These are phyloP conservation scores for Plasmopara muralis DNA, from an alignment of 352 stramenopile species.

Conservation along the genomic window DNA sequence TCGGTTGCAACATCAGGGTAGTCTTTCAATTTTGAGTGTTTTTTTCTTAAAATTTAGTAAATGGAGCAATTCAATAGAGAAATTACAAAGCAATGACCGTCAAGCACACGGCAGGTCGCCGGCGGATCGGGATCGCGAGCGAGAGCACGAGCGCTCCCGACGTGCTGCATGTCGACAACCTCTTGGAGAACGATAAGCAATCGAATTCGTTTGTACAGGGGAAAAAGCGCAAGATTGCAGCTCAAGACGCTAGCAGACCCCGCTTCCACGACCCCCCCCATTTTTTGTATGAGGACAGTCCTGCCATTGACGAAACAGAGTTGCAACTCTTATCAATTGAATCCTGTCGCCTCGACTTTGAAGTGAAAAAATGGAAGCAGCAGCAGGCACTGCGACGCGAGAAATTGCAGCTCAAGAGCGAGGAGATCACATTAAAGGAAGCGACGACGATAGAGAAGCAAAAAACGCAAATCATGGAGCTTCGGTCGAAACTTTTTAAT, in stretches of 20 bases:
- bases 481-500: slow-evolving; percentile 13
- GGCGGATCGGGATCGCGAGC: slow-evolving; percentile 1
- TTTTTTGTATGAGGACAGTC: background rate
- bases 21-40: background rate
- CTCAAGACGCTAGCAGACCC: slow-evolving; percentile 1
- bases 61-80: background rate
- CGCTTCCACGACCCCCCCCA: background rate
- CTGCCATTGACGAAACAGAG: slow-evolving; percentile 4
- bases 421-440: slow-evolving; percentile 25
- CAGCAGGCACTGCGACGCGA: slow-evolving; percentile 15
- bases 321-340: slow-evolving; percentile 19
- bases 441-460: slow-evolving; percentile 15
- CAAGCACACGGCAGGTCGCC: slow-evolving; percentile 5
- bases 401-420: slow-evolving; percentile 18
- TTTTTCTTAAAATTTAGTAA: background rate
- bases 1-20: background rate
- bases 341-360: slow-evolving; percentile 14
- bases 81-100: slow-evolving; percentile 12
- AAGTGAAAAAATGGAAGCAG: slow-evolving; percentile 25
- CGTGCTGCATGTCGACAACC: background rate
- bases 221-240: slow-evolving; percentile 12
- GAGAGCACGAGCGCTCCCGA: slow-evolving; percentile 6
- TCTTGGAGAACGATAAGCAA: background rate
- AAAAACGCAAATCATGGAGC: slow-evolving; percentile 20
- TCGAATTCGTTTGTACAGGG: background rate